Evolutionary conservation across 768 basidiomycete genomes (phyloP).

Genomic region (Kockovaella imperatae): DNA sequence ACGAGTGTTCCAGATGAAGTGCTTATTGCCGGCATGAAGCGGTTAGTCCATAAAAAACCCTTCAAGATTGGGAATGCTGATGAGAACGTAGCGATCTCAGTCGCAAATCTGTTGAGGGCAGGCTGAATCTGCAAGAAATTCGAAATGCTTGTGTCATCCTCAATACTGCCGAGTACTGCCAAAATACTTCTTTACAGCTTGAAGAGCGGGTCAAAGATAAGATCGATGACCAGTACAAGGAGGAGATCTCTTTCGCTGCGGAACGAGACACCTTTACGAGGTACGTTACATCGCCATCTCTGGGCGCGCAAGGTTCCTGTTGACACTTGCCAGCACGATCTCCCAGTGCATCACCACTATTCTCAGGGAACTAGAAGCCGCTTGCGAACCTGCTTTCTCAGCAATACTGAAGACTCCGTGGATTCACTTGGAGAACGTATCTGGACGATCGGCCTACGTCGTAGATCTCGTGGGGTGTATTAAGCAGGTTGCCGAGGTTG

Average conservation of each 20-base stretch:
- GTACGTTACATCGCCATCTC: constrained; percentile 49
- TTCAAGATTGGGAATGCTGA: too few species aligned
- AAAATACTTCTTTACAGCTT: constrained; percentile 82
- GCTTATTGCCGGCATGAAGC: constrained; percentile 63
- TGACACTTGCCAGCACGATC: constrained; percentile 57
- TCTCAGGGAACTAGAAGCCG: constrained; percentile 75
- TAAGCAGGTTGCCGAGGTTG: constrained; percentile 65
- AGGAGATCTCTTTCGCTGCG: constrained; percentile 68
- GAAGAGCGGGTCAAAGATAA: constrained; percentile 86
- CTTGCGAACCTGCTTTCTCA: constrained; percentile 69
- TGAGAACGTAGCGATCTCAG: constrained; percentile 34
- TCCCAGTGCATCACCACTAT: constrained; percentile 73
- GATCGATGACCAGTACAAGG: constrained; percentile 65
- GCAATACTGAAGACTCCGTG: constrained; percentile 71
- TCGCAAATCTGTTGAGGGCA: constrained; percentile 69
- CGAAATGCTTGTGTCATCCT: constrained; percentile 79
- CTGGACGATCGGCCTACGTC: constrained; percentile 74
- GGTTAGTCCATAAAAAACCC: too few species aligned
- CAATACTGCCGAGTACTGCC: constrained; percentile 97
- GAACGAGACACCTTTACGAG: constrained; percentile 85
- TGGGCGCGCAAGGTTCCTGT: not conserved
- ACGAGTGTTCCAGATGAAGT: constrained; percentile 64
- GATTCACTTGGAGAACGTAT: constrained; percentile 72
- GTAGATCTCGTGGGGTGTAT: constrained; percentile 65
- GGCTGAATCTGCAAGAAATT: constrained; percentile 66